phyloP scores from a whole-genome alignment of 2,329 filamentous ascomycete genomes.

The Colletotrichum sp. region DNA sequence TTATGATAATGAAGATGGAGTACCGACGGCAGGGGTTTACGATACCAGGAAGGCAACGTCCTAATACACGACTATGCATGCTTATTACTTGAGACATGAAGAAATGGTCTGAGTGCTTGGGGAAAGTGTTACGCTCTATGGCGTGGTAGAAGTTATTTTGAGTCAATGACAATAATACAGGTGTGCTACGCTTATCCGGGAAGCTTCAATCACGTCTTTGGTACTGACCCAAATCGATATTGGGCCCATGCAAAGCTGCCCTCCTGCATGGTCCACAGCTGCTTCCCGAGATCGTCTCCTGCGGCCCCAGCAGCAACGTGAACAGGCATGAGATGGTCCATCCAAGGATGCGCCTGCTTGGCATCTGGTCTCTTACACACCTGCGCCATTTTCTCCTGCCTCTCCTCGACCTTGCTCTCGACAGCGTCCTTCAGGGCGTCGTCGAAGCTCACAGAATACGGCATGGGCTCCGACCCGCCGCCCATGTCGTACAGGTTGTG shows the following conservation, averaged over 20 bases:
- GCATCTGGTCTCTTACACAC: constrained; percentile 47
- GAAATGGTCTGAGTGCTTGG: background rate
- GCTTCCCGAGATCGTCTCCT: constrained; percentile 43
- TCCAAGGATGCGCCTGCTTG: constrained; percentile 50
- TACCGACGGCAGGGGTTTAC: background rate
- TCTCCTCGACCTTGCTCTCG: constrained; percentile 41
- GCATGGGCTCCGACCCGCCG: constrained; percentile 45
- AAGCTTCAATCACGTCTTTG: background rate
- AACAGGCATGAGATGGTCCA: constrained; percentile 55
- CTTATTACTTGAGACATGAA: background rate
- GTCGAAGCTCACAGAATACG: constrained; percentile 68
- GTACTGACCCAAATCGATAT: constrained; percentile 43
- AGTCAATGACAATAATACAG: background rate
- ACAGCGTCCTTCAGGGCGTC: constrained; percentile 47
- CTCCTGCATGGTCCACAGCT: constrained; percentile 51
- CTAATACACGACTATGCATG: constrained; percentile 8
- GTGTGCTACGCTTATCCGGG: background rate
- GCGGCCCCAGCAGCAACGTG: constrained; percentile 52
- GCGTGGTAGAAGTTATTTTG: background rate
- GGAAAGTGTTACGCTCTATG: background rate
- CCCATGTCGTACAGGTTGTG: constrained; percentile 68
- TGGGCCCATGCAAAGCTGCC: constrained; percentile 50
- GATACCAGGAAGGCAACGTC: background rate
- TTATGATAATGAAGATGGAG: background rate
- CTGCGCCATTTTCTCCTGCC: constrained; percentile 43